Conservation (phyloP, 2,329 filamentous ascomycete species). For the Calonectria leucothoes region DNA sequence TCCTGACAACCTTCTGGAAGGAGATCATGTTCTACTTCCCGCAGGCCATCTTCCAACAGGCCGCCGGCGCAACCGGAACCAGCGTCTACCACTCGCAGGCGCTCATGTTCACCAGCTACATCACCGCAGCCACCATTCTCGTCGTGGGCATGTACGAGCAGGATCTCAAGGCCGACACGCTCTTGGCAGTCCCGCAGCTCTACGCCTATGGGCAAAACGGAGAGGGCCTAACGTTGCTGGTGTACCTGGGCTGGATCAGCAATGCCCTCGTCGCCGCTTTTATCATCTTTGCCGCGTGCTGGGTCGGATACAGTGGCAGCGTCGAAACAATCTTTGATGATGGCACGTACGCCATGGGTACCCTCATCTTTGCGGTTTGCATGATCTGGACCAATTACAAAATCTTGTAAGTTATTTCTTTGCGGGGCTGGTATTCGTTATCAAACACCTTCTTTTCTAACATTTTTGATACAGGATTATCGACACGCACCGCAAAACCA, state of each 20-base stretch:
- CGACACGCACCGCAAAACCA: constrained; percentile 81
- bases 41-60: constrained; percentile 85
- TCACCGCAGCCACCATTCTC: constrained; percentile 91
- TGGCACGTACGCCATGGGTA: constrained; percentile 80
- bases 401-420: constrained; percentile 68
- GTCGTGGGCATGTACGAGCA: constrained; percentile 95
- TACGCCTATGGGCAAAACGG: constrained; percentile 85
- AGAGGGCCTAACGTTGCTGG: constrained; percentile 77
- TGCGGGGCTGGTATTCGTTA: too few species aligned
- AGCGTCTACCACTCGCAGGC: constrained; percentile 80
- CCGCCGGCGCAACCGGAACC: constrained; percentile 89
- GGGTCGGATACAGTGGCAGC: constrained; percentile 63
- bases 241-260: constrained; percentile 83
- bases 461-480: constrained; percentile 62
- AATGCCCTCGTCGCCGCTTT: constrained; percentile 79
- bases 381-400: constrained; percentile 81
- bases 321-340: constrained; percentile 68
- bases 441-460: constrained; percentile 32
- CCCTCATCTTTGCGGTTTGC: constrained; percentile 76
- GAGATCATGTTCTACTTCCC: constrained; percentile 85
- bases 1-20: constrained; percentile 93
- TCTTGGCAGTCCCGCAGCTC: constrained; percentile 90
- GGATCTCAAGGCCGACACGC: constrained; percentile 83
- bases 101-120: constrained; percentile 90
- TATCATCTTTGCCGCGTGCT: constrained; percentile 75